Evolutionary conservation across 2,329 filamentous ascomycete genomes (phyloP), one percentile per base, ranked within the genome.

Genomic region (Thielaviopsis cerberus): DNA sequence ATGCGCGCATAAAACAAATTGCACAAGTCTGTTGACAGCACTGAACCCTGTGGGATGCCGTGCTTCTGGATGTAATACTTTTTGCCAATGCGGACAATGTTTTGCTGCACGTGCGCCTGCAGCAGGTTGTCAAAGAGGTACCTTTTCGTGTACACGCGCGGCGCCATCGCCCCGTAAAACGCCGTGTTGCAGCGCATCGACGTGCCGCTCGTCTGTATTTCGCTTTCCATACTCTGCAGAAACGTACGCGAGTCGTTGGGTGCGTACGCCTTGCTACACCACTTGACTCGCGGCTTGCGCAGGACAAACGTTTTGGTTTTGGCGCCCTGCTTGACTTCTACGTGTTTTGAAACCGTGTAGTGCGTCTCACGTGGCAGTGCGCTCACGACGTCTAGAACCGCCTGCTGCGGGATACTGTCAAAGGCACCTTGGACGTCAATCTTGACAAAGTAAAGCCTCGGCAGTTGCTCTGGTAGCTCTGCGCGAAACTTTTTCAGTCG

Each of bases 1-100:
- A 97, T 78, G 62, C 92, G 82, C 5, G 87, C 90, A 67, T 98
- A 98, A 69, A 97, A 96, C 70, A 94, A 91, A 70, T 89, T 97
- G 74, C 92, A 97, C 4, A 98, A 75, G 48, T 89, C 75, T 51
- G 85, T 86, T 0, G 90, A 96, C 4, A 98, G 68, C 1, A 96
- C 78, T 0, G 90, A 96, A 7, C 92, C 92, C 68, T 98, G 92
- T 0, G 92, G 90, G 45, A 98, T 97, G 15, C 92, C 92, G 23
- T 78, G 74, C 68, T 83, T 91, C 68, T 98, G 92, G 24, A 88
- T 80, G 67, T 92, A 96, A 67, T 83, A 89, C 63, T 84, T 87
- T 71, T 89, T 91, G 53, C 89, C 90, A 45, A 97, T 83, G 66
- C 86, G 88, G 65, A 98, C 81, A 25, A 96, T 74, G 66, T 97